phyloP scores from a whole-genome alignment of 495 filamentous ascomycete genomes.

The Penicillium odoratum region DNA sequence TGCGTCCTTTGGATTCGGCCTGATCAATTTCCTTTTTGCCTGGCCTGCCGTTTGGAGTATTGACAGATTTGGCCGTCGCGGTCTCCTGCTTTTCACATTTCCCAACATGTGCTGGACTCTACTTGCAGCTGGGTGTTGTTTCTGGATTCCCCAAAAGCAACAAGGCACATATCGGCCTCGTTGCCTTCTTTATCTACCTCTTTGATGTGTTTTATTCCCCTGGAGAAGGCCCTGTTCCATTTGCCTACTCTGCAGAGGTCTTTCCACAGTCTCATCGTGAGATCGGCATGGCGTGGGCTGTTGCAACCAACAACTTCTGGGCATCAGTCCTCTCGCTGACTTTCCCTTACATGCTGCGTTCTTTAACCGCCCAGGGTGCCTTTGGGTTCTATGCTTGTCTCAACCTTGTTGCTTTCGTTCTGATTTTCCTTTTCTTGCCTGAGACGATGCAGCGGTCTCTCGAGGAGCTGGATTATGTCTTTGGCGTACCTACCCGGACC shows the following conservation, averaged over 20 bases:
- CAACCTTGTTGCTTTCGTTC: slow-evolving; percentile 59
- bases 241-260: slow-evolving; percentile 77
- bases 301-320: slow-evolving; percentile 69
- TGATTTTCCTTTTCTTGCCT: slow-evolving; percentile 66
- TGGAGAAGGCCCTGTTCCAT: slow-evolving; percentile 81
- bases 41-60: slow-evolving; percentile 83
- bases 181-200: slow-evolving; percentile 71
- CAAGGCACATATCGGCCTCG: slow-evolving; percentile 57
- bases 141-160: slow-evolving; percentile 57
- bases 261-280: slow-evolving; percentile 75
- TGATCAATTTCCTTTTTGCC: slow-evolving; percentile 82
- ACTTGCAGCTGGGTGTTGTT: slow-evolving; percentile 69
- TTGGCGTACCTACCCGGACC: slow-evolving; percentile 49
- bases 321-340: slow-evolving; percentile 63
- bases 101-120: slow-evolving; percentile 82
- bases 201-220: slow-evolving; percentile 75
- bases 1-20: slow-evolving; percentile 75
- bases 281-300: slow-evolving; percentile 72
- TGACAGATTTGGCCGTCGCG: slow-evolving; percentile 78
- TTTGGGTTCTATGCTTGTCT: slow-evolving; percentile 63
- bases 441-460: slow-evolving; percentile 63
- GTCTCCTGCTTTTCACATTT: slow-evolving; percentile 79
- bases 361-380: slow-evolving; percentile 51
- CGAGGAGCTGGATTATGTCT: slow-evolving; percentile 62
- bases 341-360: slow-evolving; percentile 62